A percentile compares a stretch with the other conserved stretches of the same genome.
phyloP scores from a whole-genome alignment of 352 stramenopile species.

The Globisporangium splendens region DNA sequence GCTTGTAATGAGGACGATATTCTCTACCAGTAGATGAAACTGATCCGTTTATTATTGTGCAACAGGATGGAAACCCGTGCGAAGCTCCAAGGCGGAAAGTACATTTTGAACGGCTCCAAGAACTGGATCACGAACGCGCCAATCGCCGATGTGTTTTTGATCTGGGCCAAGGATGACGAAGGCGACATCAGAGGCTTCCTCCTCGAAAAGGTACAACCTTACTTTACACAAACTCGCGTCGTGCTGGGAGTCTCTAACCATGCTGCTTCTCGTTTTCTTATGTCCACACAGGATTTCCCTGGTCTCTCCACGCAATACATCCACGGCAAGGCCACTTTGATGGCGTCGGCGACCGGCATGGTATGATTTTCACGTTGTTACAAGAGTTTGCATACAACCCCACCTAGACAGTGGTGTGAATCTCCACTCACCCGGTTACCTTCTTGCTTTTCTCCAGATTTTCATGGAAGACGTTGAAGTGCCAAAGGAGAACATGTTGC shows the following conservation, averaged over 20 bases:
- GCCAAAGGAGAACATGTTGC: slow-evolving; percentile 92
- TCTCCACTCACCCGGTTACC: background rate
- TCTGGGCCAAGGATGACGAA: slow-evolving; percentile 96
- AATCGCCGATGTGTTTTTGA: slow-evolving; percentile 96
- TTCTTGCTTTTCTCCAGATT: slow-evolving; percentile 53
- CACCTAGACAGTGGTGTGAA: too few relatives aligned
- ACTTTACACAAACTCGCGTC: too few relatives aligned
- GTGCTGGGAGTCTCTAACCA: too few relatives aligned
- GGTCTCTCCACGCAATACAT: slow-evolving; percentile 94
- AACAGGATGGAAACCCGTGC: slow-evolving; percentile 94
- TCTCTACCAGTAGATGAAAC: background rate
- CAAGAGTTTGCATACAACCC: too few relatives aligned
- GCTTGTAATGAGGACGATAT: background rate
- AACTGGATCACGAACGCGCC: slow-evolving; percentile 98
- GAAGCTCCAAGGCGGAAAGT: slow-evolving; percentile 85
- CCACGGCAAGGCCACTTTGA: slow-evolving; percentile 95
- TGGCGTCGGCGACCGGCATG: slow-evolving; percentile 94
- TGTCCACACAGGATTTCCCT: slow-evolving; percentile 58
- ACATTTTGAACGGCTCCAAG: slow-evolving; percentile 95
- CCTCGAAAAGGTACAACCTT: slow-evolving; percentile 80
- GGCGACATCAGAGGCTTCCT: slow-evolving; percentile 95
- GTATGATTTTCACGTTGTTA: slow-evolving; percentile 15
- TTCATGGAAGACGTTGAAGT: slow-evolving; percentile 97
- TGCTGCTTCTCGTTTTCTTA: background rate
- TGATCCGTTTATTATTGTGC: background rate